These are phyloP conservation scores for Aphanomyces invadans DNA, from an alignment of 352 stramenopile species.

Conservation along the genomic window DNA sequence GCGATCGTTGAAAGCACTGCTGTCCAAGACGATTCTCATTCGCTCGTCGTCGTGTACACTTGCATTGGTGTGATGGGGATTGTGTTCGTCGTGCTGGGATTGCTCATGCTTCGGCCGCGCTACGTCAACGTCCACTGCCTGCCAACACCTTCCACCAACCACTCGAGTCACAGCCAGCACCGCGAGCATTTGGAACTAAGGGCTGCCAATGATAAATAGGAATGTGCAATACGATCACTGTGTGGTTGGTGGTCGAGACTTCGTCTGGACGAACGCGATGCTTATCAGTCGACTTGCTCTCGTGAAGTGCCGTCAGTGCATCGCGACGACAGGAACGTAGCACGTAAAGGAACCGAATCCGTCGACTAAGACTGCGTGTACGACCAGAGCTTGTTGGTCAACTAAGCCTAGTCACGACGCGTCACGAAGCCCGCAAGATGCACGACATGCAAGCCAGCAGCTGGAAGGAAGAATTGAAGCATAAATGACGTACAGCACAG, in stretches of 20 bases:
- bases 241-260: no score
- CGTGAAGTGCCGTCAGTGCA: no score
- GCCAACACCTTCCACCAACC: not conserved
- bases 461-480: no score
- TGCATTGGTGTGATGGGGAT: constrained; percentile 46
- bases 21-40: no score
- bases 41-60: constrained; percentile 31
- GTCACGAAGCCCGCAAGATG: not conserved
- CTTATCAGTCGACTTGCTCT: no score
- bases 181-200: not conserved
- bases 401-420: constrained; percentile 41
- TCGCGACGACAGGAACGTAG: constrained; percentile 43
- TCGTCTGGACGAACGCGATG: no score
- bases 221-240: no score
- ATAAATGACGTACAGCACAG: constrained; percentile 46
- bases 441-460: not conserved
- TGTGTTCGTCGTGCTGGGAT: constrained; percentile 44
- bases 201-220: no score
- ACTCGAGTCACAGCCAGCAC: not conserved
- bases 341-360: constrained; percentile 75
- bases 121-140: not conserved
- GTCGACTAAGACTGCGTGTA: constrained; percentile 71
- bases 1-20: no score
- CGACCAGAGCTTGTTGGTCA: constrained; percentile 67
- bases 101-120: constrained; percentile 37